Evolutionary conservation across 2,329 filamentous ascomycete species (phyloP), one percentile per base, ranked within the genome.

Genomic region (Clarireedia sp.): DNA sequence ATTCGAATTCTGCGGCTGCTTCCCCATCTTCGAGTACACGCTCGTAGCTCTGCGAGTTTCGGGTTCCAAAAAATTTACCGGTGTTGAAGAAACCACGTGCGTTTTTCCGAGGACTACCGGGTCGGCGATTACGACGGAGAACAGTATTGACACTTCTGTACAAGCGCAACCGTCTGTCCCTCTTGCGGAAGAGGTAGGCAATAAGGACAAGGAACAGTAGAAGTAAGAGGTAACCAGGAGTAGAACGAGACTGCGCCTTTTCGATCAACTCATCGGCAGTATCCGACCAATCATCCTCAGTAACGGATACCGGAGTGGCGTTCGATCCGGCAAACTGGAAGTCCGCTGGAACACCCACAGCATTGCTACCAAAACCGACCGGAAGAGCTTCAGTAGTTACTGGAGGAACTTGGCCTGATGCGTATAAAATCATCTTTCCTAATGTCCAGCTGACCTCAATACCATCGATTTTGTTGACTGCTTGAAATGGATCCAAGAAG

Each of bases 401-500:
- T 0, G 89, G 80, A 1, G 88, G 85, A 5, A 99, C 78, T 69
- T 96, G 90, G 3, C 90, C 94, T 0, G 92, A 85, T 4, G 94
- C 94, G 64, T 97, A 97, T 4, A 99, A 80, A 6, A 99, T 82
- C 80, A 97, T 96, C 68, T 96, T 96, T 1, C 94, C 94, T 5
- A 99, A 75, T 0, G 94, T 97, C 94, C 94, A 99, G 74, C 89
- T 95, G 17, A 99, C 86, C 74, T 99, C 95, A 6, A 90, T 86
- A 17, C 85, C 88, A 63, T 90, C 83, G 62, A 99, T 91, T 70
- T 94, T 94, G 71, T 99, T 85, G 29, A 97, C 87, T 0, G 94
- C 89, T 68, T 92, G 89, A 73, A 99, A 99, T 0, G 92, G 82
- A 63, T 94, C 86, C 4, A 90, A 70, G 64, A 89, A 94, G 0